phyloP scores from a whole-genome alignment of 352 stramenopile genomes.

The Pythium brassicae region DNA sequence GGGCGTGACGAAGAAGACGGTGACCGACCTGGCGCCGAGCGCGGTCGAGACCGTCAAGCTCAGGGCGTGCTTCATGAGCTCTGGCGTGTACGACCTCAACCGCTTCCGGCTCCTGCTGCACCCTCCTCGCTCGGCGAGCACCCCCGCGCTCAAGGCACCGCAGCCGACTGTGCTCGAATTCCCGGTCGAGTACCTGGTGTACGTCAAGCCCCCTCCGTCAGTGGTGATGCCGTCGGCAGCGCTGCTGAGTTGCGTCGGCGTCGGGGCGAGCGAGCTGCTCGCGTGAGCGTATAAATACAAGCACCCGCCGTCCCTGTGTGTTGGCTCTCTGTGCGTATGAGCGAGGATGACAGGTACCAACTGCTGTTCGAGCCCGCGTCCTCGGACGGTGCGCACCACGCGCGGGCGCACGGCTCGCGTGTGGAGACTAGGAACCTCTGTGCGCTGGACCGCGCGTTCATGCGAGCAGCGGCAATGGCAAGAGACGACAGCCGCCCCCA shows the following conservation, averaged over 20 bases:
- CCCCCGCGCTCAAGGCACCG: slow-evolving; percentile 1
- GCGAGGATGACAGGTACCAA: no score
- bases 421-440: slow-evolving; percentile 6
- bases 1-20: slow-evolving; percentile 67
- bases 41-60: slow-evolving; percentile 44
- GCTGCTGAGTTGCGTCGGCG: not conserved
- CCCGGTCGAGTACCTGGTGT: slow-evolving; percentile 73
- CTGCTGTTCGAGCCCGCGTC: slow-evolving; percentile 14
- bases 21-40: slow-evolving; percentile 47
- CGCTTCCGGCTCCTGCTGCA: slow-evolving; percentile 66
- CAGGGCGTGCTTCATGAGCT: slow-evolving; percentile 64
- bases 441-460: slow-evolving; percentile 16
- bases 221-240: not conserved
- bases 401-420: slow-evolving; percentile 5
- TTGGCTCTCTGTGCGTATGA: no score
- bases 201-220: slow-evolving; percentile 29
- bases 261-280: not conserved
- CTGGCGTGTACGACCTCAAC: slow-evolving; percentile 83
- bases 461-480: not conserved
- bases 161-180: slow-evolving; percentile 54
- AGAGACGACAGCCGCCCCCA: no score
- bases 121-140: not conserved
- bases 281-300: slow-evolving; percentile 3
- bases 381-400: slow-evolving; percentile 1
- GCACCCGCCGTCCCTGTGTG: no score